phyloP scores from a whole-genome alignment of 805 yeast species.

The Sugiyamaella marilandica region DNA sequence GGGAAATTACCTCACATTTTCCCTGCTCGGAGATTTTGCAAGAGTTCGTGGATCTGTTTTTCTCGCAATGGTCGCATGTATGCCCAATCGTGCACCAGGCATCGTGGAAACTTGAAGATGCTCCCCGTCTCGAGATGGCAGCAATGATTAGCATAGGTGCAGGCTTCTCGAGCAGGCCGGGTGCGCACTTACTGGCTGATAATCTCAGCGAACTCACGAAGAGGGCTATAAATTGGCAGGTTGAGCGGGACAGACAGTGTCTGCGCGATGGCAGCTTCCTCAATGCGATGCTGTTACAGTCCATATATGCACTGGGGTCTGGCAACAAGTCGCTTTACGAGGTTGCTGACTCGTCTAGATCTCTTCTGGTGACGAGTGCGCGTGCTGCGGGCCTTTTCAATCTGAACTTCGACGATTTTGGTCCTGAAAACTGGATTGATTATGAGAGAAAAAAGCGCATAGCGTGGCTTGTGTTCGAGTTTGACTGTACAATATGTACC shows the following conservation, averaged over 20 bases:
- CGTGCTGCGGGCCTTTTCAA: slow-evolving; percentile 21
- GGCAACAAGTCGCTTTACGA: slow-evolving; percentile 21
- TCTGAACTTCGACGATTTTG: slow-evolving; percentile 13
- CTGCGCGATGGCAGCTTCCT: slow-evolving; percentile 20
- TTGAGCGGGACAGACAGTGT: slow-evolving; percentile 13
- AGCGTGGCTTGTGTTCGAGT: slow-evolving; percentile 23
- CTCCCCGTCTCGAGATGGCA: slow-evolving; percentile 19
- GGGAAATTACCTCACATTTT: slow-evolving; percentile 12
- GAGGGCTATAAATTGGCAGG: slow-evolving; percentile 18
- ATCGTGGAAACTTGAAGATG: slow-evolving; percentile 13
- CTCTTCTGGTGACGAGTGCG: slow-evolving; percentile 18
- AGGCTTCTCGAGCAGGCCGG: slow-evolving; percentile 20
- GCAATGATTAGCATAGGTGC: slow-evolving; percentile 23
- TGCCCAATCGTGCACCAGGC: slow-evolving; percentile 21
- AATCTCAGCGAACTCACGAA: slow-evolving; percentile 20
- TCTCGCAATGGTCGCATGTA: slow-evolving; percentile 18
- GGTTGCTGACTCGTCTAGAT: slow-evolving; percentile 20
- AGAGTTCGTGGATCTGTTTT: slow-evolving; percentile 19
- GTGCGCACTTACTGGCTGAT: slow-evolving; percentile 21
- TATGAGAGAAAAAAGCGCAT: slow-evolving; percentile 20
- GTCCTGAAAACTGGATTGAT: slow-evolving; percentile 15
- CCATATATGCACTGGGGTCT: slow-evolving; percentile 23
- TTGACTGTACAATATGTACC: slow-evolving; percentile 21
- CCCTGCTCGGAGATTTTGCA: slow-evolving; percentile 20
- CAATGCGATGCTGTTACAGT: slow-evolving; percentile 19